These are phyloP conservation scores for Suillus hirtellus DNA, from an alignment of 768 basidiomycete genomes.

Conservation along the genomic window DNA sequence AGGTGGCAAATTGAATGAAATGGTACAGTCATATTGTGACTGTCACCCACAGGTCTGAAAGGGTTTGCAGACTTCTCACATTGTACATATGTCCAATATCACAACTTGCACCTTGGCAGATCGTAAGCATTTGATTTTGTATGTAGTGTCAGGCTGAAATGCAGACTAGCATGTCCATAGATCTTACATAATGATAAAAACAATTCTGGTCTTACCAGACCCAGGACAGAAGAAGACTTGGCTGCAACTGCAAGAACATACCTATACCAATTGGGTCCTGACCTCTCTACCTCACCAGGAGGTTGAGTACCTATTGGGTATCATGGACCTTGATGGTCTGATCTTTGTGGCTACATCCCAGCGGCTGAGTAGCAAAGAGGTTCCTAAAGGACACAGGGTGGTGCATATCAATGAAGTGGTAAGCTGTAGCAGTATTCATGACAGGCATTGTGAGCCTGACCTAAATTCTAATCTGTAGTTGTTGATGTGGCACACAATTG, in stretches of 20 bases:
- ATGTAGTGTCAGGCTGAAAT: neutral
- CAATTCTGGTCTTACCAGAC: neutral
- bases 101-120: neutral
- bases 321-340: neutral
- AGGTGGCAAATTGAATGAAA: no score
- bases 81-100: neutral
- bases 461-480: neutral
- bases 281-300: neutral
- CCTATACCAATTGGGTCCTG: neutral
- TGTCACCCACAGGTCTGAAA: no score
- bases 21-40: no score
- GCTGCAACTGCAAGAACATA: neutral
- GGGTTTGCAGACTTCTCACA: no score
- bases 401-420: slow-evolving; percentile 5
- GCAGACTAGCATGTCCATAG: neutral
- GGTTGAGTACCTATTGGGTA: neutral
- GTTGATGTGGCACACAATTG: neutral
- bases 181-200: neutral
- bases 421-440: neutral
- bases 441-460: neutral
- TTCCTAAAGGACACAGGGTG: neutral
- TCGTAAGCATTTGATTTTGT: neutral
- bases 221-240: neutral
- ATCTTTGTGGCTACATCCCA: neutral
- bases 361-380: neutral